Conservation (phyloP, 2,329 filamentous ascomycete genomes). For the Peltaster fructicola region DNA sequence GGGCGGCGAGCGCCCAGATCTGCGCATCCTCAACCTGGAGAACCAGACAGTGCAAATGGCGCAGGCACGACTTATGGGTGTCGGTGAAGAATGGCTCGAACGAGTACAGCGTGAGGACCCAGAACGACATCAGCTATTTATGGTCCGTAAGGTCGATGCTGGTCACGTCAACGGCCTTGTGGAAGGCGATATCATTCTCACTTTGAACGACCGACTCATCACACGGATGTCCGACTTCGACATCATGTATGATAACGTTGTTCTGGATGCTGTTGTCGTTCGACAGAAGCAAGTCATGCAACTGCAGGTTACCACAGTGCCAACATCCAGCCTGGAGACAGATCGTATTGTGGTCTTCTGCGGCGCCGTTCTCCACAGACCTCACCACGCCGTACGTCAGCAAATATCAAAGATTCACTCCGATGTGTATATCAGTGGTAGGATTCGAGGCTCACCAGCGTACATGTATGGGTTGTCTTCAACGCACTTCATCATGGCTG, state of each 20-base stretch:
- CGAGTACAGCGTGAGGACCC: constrained; percentile 78
- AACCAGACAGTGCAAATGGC: constrained; percentile 93
- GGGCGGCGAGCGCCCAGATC: constrained; percentile 55
- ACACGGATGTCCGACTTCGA: constrained; percentile 87
- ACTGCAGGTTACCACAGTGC: constrained; percentile 66
- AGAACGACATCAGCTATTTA: constrained; percentile 89
- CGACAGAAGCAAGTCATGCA: constrained; percentile 65
- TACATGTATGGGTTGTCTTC: constrained; percentile 86
- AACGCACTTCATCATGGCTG: constrained; percentile 93
- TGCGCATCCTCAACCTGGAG: constrained; percentile 86
- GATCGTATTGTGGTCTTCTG: constrained; percentile 87
- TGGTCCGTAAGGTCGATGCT: constrained; percentile 79
- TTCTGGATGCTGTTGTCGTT: constrained; percentile 70
- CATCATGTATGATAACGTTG: constrained; percentile 82
- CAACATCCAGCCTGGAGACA: constrained; percentile 81
- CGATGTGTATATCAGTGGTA: constrained; percentile 85
- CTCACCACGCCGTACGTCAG: constrained; percentile 89
- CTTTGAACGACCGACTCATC: constrained; percentile 78
- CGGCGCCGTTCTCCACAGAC: constrained; percentile 78
- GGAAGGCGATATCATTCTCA: constrained; percentile 85
- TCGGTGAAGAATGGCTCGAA: constrained; percentile 87
- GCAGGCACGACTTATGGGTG: constrained; percentile 91
- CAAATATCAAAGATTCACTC: constrained; percentile 94
- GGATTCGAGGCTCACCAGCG: constrained; percentile 64
- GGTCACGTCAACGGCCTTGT: constrained; percentile 47